phyloP scores from a whole-genome alignment of 225 moss, liverwort and hornwort species.

The Marchantia polymorpha region DNA sequence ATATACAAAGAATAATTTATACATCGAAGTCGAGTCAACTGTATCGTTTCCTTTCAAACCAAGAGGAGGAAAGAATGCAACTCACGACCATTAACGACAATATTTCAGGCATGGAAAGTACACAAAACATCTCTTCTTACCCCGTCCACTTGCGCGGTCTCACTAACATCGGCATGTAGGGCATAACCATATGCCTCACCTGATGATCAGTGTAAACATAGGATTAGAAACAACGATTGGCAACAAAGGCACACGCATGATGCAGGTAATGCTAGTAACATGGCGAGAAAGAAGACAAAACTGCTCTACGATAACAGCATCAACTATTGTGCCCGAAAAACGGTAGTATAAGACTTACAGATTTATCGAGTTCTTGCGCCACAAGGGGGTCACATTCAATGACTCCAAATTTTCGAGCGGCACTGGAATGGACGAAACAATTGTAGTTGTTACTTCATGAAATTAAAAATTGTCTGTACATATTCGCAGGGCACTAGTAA shows the following conservation, averaged over 20 bases:
- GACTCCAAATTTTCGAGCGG: conserved; percentile 69
- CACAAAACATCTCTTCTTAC: conserved; percentile 38
- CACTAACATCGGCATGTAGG: conserved; percentile 98
- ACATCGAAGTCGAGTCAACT: too few species aligned
- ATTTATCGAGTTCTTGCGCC: conserved; percentile 64
- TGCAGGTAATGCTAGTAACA: not conserved
- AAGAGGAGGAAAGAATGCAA: too few species aligned
- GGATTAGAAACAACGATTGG: not conserved
- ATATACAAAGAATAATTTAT: too few species aligned
- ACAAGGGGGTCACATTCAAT: conserved; percentile 87
- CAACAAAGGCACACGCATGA: not conserved
- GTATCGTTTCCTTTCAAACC: too few species aligned
- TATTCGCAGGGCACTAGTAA: not conserved
- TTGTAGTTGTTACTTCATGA: not conserved
- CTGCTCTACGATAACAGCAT: not conserved
- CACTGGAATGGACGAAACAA: conserved; percentile 36
- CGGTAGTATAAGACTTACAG: conserved; percentile 49
- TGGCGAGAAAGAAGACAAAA: not conserved
- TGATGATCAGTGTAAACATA: conserved; percentile 25
- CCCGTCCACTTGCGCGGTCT: conserved; percentile 74
- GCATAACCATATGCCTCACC: conserved; percentile 88
- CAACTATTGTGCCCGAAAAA: not conserved
- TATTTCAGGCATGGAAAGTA: too few species aligned
- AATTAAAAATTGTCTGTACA: not conserved
- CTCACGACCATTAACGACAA: too few species aligned